Evolutionary conservation across 1,284 basidiomycete genomes (phyloP), one percentile per base, ranked within the genome.

Genomic region (Sparassis latifolia): DNA sequence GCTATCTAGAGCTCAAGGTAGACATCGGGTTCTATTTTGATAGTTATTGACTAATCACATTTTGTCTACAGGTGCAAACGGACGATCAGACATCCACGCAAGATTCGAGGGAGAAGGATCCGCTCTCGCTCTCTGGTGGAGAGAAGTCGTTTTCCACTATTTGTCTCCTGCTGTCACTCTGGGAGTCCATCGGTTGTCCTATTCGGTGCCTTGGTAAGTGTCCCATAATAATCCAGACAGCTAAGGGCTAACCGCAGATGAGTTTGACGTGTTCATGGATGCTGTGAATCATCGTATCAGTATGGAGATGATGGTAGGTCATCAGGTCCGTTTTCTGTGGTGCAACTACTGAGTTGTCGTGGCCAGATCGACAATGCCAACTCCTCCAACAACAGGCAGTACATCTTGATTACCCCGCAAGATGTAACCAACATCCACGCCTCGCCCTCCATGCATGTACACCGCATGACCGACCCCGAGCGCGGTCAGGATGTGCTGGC

Each of bases 81-180:
- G 86, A 91, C 54, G 86, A 90, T 56, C 84, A 89, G 64, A 73
- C 76, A 10, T 69, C 75, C 31, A 86, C 81, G 2, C 80, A 85
- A 65, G 73, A 67, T 47, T 69, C 62, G 31, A 65, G 73, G 45
- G 80, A 89, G 58, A 92, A 90, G 67, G 89, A 92, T 62, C 84
- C 90, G 3, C 81, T 82, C 42, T 84, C 88, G 31, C 78, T 99
- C 12, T 89, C 86, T 62, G 95, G 95, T 45, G 95, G 96, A 41
- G 96, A 99, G 69, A 96, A 97, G 65, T 96, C 92, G 4, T 99
- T 97, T 71, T 91, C 93, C 4, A 99, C 97, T 0, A 93, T 98
- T 56, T 96, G 92, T 59, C 69, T 99, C 48, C 73, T 99, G 46
- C 73, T 98, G 32, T 86, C 97, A 4, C 73, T 99, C 42, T 99